Conservation (phyloP, 2,329 filamentous ascomycete species). For the Seiridium unicorne region DNA sequence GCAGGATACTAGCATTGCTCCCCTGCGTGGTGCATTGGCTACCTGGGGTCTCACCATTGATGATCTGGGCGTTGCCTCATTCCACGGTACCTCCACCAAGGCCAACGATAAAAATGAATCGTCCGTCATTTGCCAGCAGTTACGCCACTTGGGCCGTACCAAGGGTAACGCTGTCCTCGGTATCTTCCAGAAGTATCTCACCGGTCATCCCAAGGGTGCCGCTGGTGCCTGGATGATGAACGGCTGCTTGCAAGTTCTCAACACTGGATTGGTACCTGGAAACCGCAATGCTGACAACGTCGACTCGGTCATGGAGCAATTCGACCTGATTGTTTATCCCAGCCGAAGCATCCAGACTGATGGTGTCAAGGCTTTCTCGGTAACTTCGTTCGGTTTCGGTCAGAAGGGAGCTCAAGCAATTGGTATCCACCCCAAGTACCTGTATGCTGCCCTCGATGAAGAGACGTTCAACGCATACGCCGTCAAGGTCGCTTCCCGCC, state of each 20-base stretch:
- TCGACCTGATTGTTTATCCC: slow-evolving; percentile 96
- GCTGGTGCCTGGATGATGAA: slow-evolving; percentile 99
- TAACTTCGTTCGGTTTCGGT: slow-evolving; percentile 98
- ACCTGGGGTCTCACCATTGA: slow-evolving; percentile 98
- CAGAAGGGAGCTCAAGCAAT: slow-evolving; percentile 98
- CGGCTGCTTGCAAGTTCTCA: slow-evolving; percentile 92
- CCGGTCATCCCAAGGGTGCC: slow-evolving; percentile 97
- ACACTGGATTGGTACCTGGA: slow-evolving; percentile 89
- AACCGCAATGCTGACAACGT: slow-evolving; percentile 99
- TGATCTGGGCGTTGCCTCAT: slow-evolving; percentile 90
- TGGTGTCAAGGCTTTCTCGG: slow-evolving; percentile 96
- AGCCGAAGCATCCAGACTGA: slow-evolving; percentile 95
- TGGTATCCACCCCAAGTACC: slow-evolving; percentile 90
- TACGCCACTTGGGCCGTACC: slow-evolving; percentile 88
- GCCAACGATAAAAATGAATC: slow-evolving; percentile 99
- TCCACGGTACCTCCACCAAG: slow-evolving; percentile 98
- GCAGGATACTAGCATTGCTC: slow-evolving; percentile 88
- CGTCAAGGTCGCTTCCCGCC: slow-evolving; percentile 83
- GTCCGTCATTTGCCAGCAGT: slow-evolving; percentile 92
- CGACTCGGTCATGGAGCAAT: slow-evolving; percentile 94
- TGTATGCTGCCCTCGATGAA: slow-evolving; percentile 91
- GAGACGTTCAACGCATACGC: slow-evolving; percentile 80
- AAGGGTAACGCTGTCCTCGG: slow-evolving; percentile 96
- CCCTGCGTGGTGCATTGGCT: slow-evolving; percentile 90
- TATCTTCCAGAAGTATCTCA: slow-evolving; percentile 99